Percentiles rank a stretch among this genome's conserved stretches.
phyloP scores from a whole-genome alignment of 352 stramenopile species.

The Thraustochytrium striatum region DNA sequence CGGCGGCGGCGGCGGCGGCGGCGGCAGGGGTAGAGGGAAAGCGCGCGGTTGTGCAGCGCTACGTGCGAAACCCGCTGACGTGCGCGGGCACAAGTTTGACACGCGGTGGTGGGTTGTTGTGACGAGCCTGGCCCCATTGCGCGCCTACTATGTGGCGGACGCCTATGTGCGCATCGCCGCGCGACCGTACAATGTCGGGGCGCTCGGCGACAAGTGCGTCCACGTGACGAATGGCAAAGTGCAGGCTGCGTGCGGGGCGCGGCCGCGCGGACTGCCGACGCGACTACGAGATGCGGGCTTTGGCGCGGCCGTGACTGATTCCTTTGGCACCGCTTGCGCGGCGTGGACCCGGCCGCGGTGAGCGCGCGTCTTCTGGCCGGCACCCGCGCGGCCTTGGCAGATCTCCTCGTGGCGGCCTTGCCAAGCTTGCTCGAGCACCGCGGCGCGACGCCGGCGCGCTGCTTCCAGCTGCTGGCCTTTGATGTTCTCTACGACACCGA shows the following conservation, averaged over 20 bases:
- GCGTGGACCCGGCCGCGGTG: neutral
- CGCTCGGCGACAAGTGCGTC: constrained; percentile 32
- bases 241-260: neutral
- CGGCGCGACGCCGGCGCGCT: neutral
- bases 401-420: neutral
- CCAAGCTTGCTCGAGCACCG: neutral
- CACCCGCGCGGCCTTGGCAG: neutral
- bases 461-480: constrained; percentile 42
- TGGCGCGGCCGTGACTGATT: neutral
- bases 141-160: constrained; percentile 25
- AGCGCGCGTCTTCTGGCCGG: neutral
- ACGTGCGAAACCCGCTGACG: constrained; percentile 20
- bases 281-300: constrained; percentile 4
- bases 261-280: neutral
- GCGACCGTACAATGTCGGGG: neutral
- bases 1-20: neutral
- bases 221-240: constrained; percentile 47
- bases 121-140: neutral
- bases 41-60: constrained; percentile 29
- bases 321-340: neutral
- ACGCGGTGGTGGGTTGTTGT: constrained; percentile 40
- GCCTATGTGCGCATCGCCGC: constrained; percentile 14
- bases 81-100: constrained; percentile 44
- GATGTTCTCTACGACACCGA: constrained; percentile 46
- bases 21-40: neutral